A percentile compares a stretch with the other conserved stretches of the same genome.
Conservation (phyloP, 1,139 yeast species). For the Debaryomyces nepalensis region DNA sequence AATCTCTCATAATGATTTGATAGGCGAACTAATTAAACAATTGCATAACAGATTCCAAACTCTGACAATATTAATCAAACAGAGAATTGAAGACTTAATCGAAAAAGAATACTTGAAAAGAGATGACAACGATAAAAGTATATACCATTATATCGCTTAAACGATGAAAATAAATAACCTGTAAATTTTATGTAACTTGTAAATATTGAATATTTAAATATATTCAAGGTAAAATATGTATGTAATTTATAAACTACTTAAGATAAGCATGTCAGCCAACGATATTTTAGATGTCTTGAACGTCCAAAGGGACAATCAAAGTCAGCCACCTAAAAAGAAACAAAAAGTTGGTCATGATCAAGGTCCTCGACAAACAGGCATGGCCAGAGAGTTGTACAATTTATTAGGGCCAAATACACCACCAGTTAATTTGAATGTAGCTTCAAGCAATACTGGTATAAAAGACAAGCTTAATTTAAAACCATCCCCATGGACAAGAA, state of each 20-base stretch:
- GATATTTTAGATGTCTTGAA: conserved; percentile 83
- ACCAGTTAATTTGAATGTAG: conserved; percentile 65
- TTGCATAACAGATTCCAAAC: conserved; percentile 71
- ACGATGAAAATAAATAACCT: conserved; percentile 5
- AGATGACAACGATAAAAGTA: conserved; percentile 60
- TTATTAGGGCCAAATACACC: conserved; percentile 93
- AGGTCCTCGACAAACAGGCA: conserved; percentile 66
- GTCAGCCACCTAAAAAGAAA: conserved; percentile 44
- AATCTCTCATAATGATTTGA: conserved; percentile 64
- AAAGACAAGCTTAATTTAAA: conserved; percentile 71
- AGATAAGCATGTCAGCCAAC: conserved; percentile 46
- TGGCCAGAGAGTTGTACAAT: conserved; percentile 88
- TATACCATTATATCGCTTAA: conserved; percentile 75
- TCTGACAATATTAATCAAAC: conserved; percentile 68
- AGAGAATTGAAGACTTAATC: conserved; percentile 76
- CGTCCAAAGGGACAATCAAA: conserved; percentile 51
- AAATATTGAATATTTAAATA: background rate
- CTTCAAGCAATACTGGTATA: conserved; percentile 50
- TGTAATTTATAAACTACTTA: background rate
- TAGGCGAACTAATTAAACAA: conserved; percentile 68
- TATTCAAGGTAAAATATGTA: background rate
- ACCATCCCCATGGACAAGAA: conserved; percentile 83
- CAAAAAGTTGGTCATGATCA: conserved; percentile 29
- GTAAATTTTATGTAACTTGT: conserved; percentile 5
- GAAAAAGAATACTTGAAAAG: conserved; percentile 85